Conservation (phyloP, 2,329 filamentous ascomycete species). For the Alternaria dauci region DNA sequence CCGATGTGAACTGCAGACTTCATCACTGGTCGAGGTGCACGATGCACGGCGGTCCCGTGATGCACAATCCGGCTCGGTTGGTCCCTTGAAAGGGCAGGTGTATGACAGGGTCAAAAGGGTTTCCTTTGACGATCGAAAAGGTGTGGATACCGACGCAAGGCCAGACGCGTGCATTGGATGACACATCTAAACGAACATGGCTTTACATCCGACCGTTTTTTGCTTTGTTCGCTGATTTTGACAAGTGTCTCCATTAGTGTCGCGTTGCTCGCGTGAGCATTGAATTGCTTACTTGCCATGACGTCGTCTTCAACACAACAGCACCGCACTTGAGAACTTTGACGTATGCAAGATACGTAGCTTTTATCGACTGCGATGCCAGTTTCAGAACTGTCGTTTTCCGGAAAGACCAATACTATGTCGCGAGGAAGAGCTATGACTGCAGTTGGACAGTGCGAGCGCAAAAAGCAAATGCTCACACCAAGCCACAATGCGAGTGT, state of each 20-base stretch:
- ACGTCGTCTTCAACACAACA: background rate
- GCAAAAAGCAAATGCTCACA: background rate
- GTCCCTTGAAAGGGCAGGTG: slow-evolving; percentile 18
- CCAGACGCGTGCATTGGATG: background rate
- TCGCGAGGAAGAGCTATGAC: background rate
- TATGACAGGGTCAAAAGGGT: background rate
- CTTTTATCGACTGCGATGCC: background rate
- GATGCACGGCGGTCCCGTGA: slow-evolving; percentile 9
- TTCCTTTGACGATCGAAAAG: background rate
- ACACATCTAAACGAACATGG: background rate
- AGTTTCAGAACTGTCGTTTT: background rate
- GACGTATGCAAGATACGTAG: background rate
- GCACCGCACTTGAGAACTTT: background rate
- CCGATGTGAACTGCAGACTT: slow-evolving; percentile 15
- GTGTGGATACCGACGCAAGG: background rate
- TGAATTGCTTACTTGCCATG: background rate
- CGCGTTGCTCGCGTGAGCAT: background rate
- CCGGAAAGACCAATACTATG: background rate
- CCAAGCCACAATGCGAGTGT: background rate
- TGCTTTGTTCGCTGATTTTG: background rate
- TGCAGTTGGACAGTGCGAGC: background rate
- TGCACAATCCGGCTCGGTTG: slow-evolving; percentile 17
- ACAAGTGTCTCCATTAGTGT: background rate
- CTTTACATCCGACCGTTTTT: background rate
- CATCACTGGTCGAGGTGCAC: slow-evolving; percentile 12